A percentile compares a stretch with the other conserved stretches of the same genome.
These are phyloP conservation scores for Volvariella volvacea DNA, from an alignment of 1,284 basidiomycete genomes.

Conservation along the genomic window DNA sequence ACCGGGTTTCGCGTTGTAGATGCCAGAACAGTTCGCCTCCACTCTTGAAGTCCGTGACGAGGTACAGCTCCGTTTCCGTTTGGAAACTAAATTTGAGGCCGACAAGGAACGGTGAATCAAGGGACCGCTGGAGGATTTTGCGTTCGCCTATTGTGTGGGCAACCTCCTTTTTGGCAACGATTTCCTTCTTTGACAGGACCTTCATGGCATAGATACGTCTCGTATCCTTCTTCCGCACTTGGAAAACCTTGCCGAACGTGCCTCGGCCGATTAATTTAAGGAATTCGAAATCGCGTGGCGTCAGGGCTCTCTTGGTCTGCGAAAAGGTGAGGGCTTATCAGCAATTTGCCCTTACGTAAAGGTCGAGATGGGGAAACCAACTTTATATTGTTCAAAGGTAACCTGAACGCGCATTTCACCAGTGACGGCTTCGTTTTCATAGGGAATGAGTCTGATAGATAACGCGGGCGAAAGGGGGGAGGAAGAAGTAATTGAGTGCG, in stretches of 20 bases:
- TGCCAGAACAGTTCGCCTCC: slow-evolving; percentile 99
- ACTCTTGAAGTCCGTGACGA: slow-evolving; percentile 98
- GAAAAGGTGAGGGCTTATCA: slow-evolving; percentile 9
- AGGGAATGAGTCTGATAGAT: slow-evolving; percentile 57
- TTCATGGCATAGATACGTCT: slow-evolving; percentile 99
- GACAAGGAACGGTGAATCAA: slow-evolving; percentile 96
- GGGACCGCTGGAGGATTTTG: slow-evolving; percentile 93
- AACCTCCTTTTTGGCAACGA: slow-evolving; percentile 98
- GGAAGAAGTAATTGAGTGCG: neutral
- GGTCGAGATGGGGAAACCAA: slow-evolving; percentile 30
- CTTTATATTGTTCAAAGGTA: slow-evolving; percentile 88
- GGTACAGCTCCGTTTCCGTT: slow-evolving; percentile 91
- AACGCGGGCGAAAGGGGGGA: slow-evolving; percentile 6
- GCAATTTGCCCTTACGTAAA: slow-evolving; percentile 5
- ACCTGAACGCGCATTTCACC: slow-evolving; percentile 96
- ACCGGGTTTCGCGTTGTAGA: slow-evolving; percentile 90
- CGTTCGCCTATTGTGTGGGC: slow-evolving; percentile 99
- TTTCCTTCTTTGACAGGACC: slow-evolving; percentile 97
- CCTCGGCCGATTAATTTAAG: slow-evolving; percentile 98
- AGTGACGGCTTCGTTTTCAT: slow-evolving; percentile 76
- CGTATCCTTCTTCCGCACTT: slow-evolving; percentile 96
- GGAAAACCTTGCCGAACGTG: slow-evolving; percentile 99
- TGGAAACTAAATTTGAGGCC: slow-evolving; percentile 99
- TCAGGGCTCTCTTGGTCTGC: slow-evolving; percentile 77
- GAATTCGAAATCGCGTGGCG: slow-evolving; percentile 95